Base-by-base conservation (phyloP, 805 yeast genomes). In the Candida anglica region DNA sequence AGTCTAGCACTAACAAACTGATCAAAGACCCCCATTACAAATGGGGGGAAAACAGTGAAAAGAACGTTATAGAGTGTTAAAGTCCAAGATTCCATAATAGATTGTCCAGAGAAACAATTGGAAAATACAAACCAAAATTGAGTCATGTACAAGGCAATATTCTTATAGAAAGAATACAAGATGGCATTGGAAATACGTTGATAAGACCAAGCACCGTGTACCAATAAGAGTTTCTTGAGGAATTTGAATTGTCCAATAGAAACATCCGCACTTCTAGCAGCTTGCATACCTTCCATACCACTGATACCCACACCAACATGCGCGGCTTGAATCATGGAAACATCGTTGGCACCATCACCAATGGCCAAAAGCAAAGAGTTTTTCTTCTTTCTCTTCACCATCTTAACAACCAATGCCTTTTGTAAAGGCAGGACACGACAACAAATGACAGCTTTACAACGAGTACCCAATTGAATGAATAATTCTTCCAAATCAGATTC, bases 271-370 rank as follows among this genome's bases (percentile, higher is more conserved):
- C 95, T 82, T 57, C 99, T 75, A 0, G 98, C 97, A 8, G 98
- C 98, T 61, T 93, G 99, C 87, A 89, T 88, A 46, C 99, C 99
- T 64, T 93, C 99, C 91, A 88, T 83, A 44, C 99, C 99, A 60
- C 95, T 86, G 42, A 93, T 94, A 55, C 99, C 99, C 16, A 93
- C 96, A 42, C 99, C 99, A 34, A 93, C 96, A 58, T 93, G 98
- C 0, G 98, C 98, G 11, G 98, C 98, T 60, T 93, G 98, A 44
- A 93, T 93, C 99, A 93, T 93, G 23, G 95, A 83, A 26, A 93
- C 98, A 64, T 93, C 99, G 53, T 93, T 93, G 3, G 99, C 99
- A 52, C 99, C 99, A 61, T 93, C 99, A 28, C 99, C 99, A 52
- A 93, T 83, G 1, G 98, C 98, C 39, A 93, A 66, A 27, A 94